Conservation (phyloP, 345 rosid species). For the Hibiscus mutabilis region DNA sequence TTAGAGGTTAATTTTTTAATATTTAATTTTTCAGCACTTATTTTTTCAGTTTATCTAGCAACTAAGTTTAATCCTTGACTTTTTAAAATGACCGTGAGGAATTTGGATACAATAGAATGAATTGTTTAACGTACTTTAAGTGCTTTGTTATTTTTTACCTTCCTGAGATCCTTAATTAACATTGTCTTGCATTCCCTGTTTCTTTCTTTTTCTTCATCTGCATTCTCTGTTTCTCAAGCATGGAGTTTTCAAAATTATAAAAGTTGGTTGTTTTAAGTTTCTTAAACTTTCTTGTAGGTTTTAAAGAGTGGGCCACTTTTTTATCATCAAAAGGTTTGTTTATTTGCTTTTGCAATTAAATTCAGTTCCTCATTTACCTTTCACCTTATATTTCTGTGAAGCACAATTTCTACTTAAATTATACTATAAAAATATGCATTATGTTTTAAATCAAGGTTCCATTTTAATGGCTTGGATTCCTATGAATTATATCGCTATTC, state of each 20-base stretch:
- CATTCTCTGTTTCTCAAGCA: neutral
- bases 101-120: neutral
- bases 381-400: neutral
- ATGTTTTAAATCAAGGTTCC: neutral
- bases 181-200: neutral
- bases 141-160: neutral
- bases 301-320: slow-evolving; percentile 81
- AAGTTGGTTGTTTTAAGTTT: neutral
- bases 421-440: neutral
- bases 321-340: slow-evolving; percentile 73
- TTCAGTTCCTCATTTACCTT: neutral
- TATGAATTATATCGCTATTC: neutral
- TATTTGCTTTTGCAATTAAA: slow-evolving; percentile 1
- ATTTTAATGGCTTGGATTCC: neutral
- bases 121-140: neutral
- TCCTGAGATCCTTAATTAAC: neutral
- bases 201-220: neutral
- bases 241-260: neutral
- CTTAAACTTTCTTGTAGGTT: slow-evolving; percentile 39
- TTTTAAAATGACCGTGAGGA: neutral
- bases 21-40: too few species aligned
- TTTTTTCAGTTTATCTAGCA: too few species aligned
- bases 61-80: neutral
- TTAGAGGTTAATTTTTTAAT: too few species aligned
- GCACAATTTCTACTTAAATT: neutral